Conservation (phyloP, 1,139 yeast species). For the Candida tetrigidarum region DNA sequence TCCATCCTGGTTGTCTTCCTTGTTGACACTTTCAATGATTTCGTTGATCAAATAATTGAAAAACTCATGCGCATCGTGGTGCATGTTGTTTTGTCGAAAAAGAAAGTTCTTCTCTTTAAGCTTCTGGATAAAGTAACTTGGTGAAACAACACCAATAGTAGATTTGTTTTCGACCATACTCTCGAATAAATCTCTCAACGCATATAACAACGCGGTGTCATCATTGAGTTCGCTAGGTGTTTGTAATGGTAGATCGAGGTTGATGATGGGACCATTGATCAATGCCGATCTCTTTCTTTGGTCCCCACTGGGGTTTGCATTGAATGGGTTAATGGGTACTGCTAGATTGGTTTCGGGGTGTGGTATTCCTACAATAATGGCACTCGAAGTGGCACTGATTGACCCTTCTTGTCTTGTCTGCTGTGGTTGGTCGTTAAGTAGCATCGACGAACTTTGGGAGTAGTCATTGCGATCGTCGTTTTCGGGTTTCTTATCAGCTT, state of each 20-base stretch:
- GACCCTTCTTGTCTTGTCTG: constrained; percentile 24
- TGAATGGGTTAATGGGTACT: constrained; percentile 45
- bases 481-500: constrained; percentile 5
- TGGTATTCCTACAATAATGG: constrained; percentile 49
- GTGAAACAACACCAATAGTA: constrained; percentile 84
- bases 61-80: constrained; percentile 98
- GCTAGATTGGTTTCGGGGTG: constrained; percentile 41
- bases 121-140: constrained; percentile 70
- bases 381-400: constrained; percentile 35
- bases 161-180: constrained; percentile 74
- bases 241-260: constrained; percentile 68
- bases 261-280: constrained; percentile 80
- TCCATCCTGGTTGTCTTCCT: constrained; percentile 29
- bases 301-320: constrained; percentile 65
- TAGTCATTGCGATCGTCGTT: constrained; percentile 29
- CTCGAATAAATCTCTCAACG: constrained; percentile 85
- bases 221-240: constrained; percentile 46
- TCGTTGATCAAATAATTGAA: constrained; percentile 84
- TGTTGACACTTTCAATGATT: constrained; percentile 70
- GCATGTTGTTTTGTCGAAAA: constrained; percentile 86
- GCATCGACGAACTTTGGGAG: constrained; percentile 43
- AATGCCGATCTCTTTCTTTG: constrained; percentile 82
- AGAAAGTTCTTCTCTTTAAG: constrained; percentile 81
- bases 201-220: constrained; percentile 63
- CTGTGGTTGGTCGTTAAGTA: constrained; percentile 28